Evolutionary conservation across 192 early-diverging fungal species (phyloP).

Genomic region (Backusella luteola): DNA sequence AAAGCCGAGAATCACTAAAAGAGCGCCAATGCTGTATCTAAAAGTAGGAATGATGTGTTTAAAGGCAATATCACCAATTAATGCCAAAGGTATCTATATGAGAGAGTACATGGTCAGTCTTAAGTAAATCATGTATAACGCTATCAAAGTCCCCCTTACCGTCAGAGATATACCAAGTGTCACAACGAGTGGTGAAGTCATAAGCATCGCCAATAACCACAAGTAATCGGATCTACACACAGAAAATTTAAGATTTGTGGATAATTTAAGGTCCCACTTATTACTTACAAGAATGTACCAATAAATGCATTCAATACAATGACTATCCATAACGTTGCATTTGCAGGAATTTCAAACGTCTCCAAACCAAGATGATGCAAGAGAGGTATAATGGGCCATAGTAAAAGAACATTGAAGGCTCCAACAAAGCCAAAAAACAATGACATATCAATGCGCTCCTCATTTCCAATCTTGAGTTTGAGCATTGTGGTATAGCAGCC

Average conservation of each 20-base stretch:
- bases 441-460: constrained; percentile 66
- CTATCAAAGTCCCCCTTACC: constrained; percentile 25
- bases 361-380: constrained; percentile 65
- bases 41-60: constrained; percentile 51
- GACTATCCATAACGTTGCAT: constrained; percentile 57
- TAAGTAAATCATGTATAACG: background rate
- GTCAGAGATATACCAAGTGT: constrained; percentile 79
- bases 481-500: constrained; percentile 77
- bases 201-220: constrained; percentile 76
- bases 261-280: background rate
- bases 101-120: background rate
- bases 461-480: constrained; percentile 67
- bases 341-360: constrained; percentile 58
- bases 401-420: constrained; percentile 63
- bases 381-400: constrained; percentile 68
- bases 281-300: constrained; percentile 70
- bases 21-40: constrained; percentile 63
- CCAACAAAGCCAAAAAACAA: constrained; percentile 82
- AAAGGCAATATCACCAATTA: constrained; percentile 70
- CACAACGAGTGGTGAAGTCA: constrained; percentile 80
- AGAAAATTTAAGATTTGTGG: background rate
- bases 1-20: constrained; percentile 65
- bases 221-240: constrained; percentile 67
- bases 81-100: constrained; percentile 56
- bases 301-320: constrained; percentile 71